A percentile compares a stretch with the other conserved stretches of the same genome.
Conservation (phyloP, 306 rosid species). For the Adenanthera pavonina region DNA sequence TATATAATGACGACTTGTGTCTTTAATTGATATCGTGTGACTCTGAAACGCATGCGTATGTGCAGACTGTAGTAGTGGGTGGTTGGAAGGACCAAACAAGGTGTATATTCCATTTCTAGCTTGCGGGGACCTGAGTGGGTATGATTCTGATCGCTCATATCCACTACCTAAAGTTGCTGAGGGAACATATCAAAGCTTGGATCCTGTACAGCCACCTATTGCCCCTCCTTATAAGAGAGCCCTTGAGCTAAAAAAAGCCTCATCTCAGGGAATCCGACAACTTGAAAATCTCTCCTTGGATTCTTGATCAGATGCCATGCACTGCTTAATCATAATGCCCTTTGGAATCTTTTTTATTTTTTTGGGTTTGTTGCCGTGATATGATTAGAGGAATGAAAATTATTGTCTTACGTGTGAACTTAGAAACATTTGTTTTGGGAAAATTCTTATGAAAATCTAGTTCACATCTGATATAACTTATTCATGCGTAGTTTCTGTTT, state of each 20-base stretch:
- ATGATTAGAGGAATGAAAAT: slow-evolving; percentile 34
- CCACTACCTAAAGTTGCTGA: slow-evolving; percentile 67
- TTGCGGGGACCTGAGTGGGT: slow-evolving; percentile 69
- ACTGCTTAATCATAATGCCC: slow-evolving; percentile 28
- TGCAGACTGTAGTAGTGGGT: slow-evolving; percentile 96
- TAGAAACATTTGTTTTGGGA: neutral
- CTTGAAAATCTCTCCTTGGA: slow-evolving; percentile 71
- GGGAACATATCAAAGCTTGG: slow-evolving; percentile 70
- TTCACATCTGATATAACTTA: neutral
- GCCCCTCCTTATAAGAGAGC: slow-evolving; percentile 79
- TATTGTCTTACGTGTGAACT: slow-evolving; percentile 25
- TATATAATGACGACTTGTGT: slow-evolving; percentile 25
- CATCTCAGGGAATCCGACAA: slow-evolving; percentile 63
- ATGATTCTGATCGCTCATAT: slow-evolving; percentile 68
- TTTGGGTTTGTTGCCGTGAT: slow-evolving; percentile 3
- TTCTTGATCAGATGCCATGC: slow-evolving; percentile 50
- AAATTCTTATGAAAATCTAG: neutral
- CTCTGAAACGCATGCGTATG: slow-evolving; percentile 32
- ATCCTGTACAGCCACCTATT: slow-evolving; percentile 67
- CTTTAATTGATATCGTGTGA: slow-evolving; percentile 17
- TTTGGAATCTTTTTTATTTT: slow-evolving; percentile 28
- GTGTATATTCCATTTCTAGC: slow-evolving; percentile 85
- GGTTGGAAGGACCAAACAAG: slow-evolving; percentile 97
- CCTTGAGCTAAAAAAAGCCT: slow-evolving; percentile 65
- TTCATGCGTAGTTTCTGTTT: neutral